These are phyloP conservation scores for Euryodendron excelsum DNA, from an alignment of 148 eudicot genomes.

Conservation along the genomic window DNA sequence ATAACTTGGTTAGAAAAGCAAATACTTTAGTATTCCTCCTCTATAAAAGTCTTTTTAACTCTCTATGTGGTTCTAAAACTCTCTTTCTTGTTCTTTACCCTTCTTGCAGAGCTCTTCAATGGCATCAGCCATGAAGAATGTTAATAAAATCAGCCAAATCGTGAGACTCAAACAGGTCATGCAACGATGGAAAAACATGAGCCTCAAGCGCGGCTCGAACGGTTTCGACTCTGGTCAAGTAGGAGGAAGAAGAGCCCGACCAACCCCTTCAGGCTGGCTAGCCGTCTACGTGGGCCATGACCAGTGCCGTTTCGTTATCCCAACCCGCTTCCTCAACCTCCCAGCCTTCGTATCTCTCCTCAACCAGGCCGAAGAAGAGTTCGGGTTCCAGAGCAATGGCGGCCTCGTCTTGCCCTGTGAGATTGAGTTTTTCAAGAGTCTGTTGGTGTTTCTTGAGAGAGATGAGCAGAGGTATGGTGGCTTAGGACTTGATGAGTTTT, in stretches of 20 bases:
- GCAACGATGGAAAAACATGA: conserved; percentile 31
- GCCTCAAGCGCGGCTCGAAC: conserved; percentile 9
- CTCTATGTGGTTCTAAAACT: too few relatives aligned
- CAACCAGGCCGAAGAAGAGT: conserved; percentile 43
- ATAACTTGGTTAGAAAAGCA: too few relatives aligned
- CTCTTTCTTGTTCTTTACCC: not conserved
- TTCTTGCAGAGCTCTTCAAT: not conserved
- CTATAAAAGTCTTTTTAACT: too few relatives aligned
- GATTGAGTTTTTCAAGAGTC: conserved; percentile 12
- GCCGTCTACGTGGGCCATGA: conserved; percentile 37
- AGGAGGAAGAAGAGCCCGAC: not conserved
- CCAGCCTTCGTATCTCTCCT: conserved; percentile 35
- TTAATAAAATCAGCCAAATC: conserved; percentile 34
- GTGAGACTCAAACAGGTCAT: conserved; percentile 40
- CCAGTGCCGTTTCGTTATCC: conserved; percentile 37
- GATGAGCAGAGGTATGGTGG: conserved; percentile 32
- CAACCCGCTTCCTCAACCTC: conserved; percentile 40
- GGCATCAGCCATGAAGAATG: conserved; percentile 26
- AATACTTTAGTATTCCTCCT: too few relatives aligned
- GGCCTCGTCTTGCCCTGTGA: conserved; percentile 39
- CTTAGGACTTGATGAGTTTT: conserved; percentile 21
- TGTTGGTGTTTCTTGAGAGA: conserved; percentile 23
- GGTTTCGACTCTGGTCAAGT: too few relatives aligned
- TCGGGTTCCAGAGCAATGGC: conserved; percentile 32
- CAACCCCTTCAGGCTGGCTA: conserved; percentile 21